Evolutionary conservation across 257 asterid species (phyloP).

Genomic region (Leptodermis oblonga): DNA sequence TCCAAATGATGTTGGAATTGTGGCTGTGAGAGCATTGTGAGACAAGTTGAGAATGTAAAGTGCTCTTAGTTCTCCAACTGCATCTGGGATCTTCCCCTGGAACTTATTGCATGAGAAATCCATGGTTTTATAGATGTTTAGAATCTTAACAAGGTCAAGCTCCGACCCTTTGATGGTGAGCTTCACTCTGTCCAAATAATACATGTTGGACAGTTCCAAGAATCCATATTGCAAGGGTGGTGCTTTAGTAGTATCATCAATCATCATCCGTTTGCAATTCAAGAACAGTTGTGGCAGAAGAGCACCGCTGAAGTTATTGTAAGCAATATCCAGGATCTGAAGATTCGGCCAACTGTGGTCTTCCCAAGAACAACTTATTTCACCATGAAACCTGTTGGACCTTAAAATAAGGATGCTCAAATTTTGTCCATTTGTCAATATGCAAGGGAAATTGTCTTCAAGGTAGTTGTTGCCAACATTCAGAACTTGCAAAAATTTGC

Average conservation of each 20-base stretch:
- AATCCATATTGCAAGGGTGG: conserved; percentile 16
- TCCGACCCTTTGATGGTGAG: conserved; percentile 55
- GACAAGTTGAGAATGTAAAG: conserved; percentile 61
- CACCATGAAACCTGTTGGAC: conserved; percentile 26
- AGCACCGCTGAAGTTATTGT: conserved; percentile 28
- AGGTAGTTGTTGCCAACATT: conserved; percentile 40
- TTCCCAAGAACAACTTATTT: conserved; percentile 18
- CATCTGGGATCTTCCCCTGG: conserved; percentile 37
- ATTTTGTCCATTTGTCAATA: background rate
- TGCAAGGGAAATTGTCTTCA: conserved; percentile 37
- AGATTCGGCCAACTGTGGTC: conserved; percentile 24
- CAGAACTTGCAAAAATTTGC: conserved; percentile 37
- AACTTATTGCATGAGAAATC: conserved; percentile 55
- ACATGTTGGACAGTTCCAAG: conserved; percentile 17
- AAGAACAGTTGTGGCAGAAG: conserved; percentile 14
- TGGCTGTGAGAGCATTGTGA: conserved; percentile 40
- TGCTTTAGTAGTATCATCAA: background rate
- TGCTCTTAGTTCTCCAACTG: conserved; percentile 41
- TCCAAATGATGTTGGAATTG: conserved; percentile 51
- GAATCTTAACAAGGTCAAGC: conserved; percentile 51
- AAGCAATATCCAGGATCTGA: conserved; percentile 36
- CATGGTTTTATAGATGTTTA: conserved; percentile 28
- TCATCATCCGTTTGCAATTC: conserved; percentile 29
- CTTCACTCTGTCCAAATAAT: conserved; percentile 55
- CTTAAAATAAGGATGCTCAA: conserved; percentile 24